A percentile compares a stretch with the other conserved stretches of the same genome.
phyloP scores from a whole-genome alignment of 768 basidiomycete genomes.

The Chiua virens region DNA sequence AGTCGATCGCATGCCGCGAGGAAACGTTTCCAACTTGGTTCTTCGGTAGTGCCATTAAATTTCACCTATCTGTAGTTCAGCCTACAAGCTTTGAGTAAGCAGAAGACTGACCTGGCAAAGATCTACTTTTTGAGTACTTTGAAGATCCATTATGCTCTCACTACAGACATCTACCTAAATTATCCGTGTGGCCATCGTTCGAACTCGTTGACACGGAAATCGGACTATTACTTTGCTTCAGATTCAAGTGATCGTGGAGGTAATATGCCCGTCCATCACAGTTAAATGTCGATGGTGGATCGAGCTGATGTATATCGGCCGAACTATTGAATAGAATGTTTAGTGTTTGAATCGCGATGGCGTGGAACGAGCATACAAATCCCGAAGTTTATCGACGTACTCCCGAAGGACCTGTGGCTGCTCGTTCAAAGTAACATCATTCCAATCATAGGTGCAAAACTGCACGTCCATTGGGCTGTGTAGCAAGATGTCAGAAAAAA shows the following conservation, averaged over 20 bases:
- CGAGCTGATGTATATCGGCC: constrained; percentile 35
- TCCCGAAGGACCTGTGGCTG: constrained; percentile 43
- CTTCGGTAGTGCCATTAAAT: constrained; percentile 39
- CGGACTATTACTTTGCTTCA: constrained; percentile 44
- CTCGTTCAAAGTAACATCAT: constrained; percentile 24
- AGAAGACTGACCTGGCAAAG: constrained; percentile 51
- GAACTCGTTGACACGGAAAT: constrained; percentile 7
- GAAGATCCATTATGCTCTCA: constrained; percentile 56
- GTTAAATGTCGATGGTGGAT: constrained; percentile 45
- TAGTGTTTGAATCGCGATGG: not conserved
- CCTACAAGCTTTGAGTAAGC: not conserved
- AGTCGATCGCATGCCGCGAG: constrained; percentile 45
- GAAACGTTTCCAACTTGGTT: constrained; percentile 46
- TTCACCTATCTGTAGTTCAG: constrained; percentile 39
- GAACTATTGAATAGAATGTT: constrained; percentile 32
- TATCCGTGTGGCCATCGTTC: not conserved
- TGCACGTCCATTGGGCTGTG: constrained; percentile 59
- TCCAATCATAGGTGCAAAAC: constrained; percentile 41
- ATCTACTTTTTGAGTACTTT: constrained; percentile 49
- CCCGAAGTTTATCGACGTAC: constrained; percentile 40
- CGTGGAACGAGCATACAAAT: constrained; percentile 40
- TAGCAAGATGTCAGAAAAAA: constrained; percentile 3
- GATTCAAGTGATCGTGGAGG: constrained; percentile 46
- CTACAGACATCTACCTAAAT: constrained; percentile 26
- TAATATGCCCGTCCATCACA: constrained; percentile 42